A percentile compares a stretch with the other conserved stretches of the same genome.
These are phyloP conservation scores for Nicotiana benthamiana DNA, from an alignment of 257 asterid genomes.

Conservation along the genomic window DNA sequence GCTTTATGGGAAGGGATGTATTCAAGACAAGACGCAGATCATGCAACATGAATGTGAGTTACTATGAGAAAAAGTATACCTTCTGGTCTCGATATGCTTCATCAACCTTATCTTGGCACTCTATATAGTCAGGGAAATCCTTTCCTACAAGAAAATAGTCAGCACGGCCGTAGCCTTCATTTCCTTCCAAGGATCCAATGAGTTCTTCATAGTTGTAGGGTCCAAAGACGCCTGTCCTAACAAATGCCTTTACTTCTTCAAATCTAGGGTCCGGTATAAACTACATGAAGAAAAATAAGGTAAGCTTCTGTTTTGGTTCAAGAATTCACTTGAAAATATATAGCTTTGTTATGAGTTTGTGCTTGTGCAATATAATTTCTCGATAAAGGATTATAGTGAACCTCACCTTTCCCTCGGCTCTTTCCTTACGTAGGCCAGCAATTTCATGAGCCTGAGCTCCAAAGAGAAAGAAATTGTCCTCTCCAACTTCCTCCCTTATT, in stretches of 20 bases:
- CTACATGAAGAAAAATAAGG: slow-evolving; percentile 27
- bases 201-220: slow-evolving; percentile 43
- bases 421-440: slow-evolving; percentile 65
- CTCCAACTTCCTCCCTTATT: slow-evolving; percentile 82
- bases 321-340: neutral
- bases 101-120: slow-evolving; percentile 85
- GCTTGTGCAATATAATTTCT: neutral
- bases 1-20: neutral
- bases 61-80: slow-evolving; percentile 19
- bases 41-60: neutral
- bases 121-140: slow-evolving; percentile 78
- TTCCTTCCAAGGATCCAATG: slow-evolving; percentile 79
- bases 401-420: slow-evolving; percentile 74
- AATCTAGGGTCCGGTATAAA: slow-evolving; percentile 61
- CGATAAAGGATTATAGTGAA: neutral
- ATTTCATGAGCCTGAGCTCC: slow-evolving; percentile 86
- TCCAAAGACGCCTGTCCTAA: slow-evolving; percentile 70
- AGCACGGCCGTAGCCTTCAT: slow-evolving; percentile 71
- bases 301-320: neutral
- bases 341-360: neutral
- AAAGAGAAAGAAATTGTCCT: slow-evolving; percentile 73
- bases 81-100: slow-evolving; percentile 62
- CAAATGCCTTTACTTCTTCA: slow-evolving; percentile 57
- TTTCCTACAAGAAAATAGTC: slow-evolving; percentile 89
- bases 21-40: neutral